Base-by-base conservation (phyloP, 495 filamentous ascomycete genomes). In the Hypoxylon crocopeplum region DNA sequence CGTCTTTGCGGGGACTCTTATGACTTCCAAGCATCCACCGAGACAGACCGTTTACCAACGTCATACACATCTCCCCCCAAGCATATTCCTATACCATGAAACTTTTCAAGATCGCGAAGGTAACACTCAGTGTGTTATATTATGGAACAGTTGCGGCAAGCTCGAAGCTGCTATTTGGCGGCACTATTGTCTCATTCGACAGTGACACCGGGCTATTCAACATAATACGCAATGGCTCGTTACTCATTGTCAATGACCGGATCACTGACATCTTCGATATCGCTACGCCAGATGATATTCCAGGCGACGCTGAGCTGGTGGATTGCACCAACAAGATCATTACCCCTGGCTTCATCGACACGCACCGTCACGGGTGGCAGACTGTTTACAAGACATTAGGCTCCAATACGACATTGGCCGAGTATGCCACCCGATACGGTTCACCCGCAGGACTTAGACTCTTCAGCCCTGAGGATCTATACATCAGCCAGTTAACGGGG, bases 311-410 rank as follows among this genome's bases (percentile, higher is more conserved):
- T 11, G 58, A 75, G 48, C 39, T 70, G n/a, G 72, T 83, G 24
- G 70, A 81, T 60, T 74, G 71, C 41, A 76, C 65, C 0, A 68
- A 73, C 52, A 78, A 79, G 45, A 77, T 84, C 39, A 67, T 82
- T 16, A 66, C 71, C 4, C 77, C 80, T 0, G 81, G 81, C n/a
- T 81, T 82, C 66, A 66, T 84, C 47, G 76, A 82, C 61, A 82
- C 80, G 0, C 81, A 82, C 65, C 74, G 73, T 44, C 79, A 84
- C 65, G 67, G 75, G 19, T 82, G 78, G 79, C 81, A 84, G 58
- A 79, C 79, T 0, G 70, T 67, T 19, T 74, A 73, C 61, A 76
- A 75, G 41, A 74, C 72, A 0, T 48, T 74, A 12, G 72, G 22
- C 21, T 64, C 67, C 33, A 72, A 76, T 53, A 71, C 66, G 1